Conservation (phyloP, 768 basidiomycete species). For the Lyophyllum shimeji region DNA sequence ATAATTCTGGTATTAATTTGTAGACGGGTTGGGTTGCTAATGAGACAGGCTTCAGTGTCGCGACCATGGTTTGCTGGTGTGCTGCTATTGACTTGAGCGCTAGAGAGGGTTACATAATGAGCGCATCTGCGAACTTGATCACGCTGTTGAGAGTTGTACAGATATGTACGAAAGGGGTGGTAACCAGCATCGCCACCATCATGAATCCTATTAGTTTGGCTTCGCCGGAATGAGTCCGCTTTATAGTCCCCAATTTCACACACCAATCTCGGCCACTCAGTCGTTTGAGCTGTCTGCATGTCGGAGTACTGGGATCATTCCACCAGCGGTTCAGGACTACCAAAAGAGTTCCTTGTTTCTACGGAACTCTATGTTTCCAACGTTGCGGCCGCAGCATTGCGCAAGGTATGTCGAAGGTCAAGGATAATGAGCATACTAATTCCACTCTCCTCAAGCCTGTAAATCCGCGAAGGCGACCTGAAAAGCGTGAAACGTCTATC, state of each 20-base stretch:
- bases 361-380: constrained; percentile 64
- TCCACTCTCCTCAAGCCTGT: constrained; percentile 33
- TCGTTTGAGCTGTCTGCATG: constrained; percentile 19
- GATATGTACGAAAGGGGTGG: neutral
- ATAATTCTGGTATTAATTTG: constrained; percentile 34
- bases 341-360: constrained; percentile 57
- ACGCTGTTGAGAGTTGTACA: neutral
- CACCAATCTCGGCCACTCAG: neutral
- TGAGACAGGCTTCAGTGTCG: constrained; percentile 1
- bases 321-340: constrained; percentile 17
- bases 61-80: neutral
- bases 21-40: constrained; percentile 20
- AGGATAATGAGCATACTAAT: constrained; percentile 4
- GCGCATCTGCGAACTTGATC: no score
- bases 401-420: constrained; percentile 47
- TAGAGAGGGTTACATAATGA: no score
- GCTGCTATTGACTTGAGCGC: no score
- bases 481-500: constrained; percentile 48
- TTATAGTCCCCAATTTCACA: neutral
- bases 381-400: constrained; percentile 45
- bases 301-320: constrained; percentile 31
- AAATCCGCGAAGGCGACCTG: constrained; percentile 50
- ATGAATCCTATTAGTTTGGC: neutral
- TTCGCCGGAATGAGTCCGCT: neutral
- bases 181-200: constrained; percentile 14